Evolutionary conservation across 257 asterid genomes (phyloP).

Genomic region (Solanum appendiculatum): DNA sequence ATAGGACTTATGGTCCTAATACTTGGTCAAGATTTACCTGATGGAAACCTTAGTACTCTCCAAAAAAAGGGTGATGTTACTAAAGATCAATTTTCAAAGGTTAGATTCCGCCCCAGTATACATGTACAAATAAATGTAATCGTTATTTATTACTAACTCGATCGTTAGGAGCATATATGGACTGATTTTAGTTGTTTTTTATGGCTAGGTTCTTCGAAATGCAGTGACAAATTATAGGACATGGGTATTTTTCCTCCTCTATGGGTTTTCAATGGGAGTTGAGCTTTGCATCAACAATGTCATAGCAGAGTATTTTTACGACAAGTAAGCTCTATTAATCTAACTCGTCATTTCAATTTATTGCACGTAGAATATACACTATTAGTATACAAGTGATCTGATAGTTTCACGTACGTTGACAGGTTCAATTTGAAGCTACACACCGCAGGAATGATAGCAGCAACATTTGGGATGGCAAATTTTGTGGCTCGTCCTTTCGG

Average conservation of each 20-base stretch:
- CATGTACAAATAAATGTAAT: neutral
- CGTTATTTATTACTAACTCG: neutral
- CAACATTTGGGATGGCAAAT: constrained; percentile 39
- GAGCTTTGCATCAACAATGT: constrained; percentile 36
- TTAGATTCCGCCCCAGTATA: neutral
- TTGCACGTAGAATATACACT: neutral
- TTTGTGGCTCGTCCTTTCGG: constrained; percentile 32
- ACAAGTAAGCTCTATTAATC: constrained; percentile 13
- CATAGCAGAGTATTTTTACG: constrained; percentile 43
- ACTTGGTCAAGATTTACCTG: constrained; percentile 57
- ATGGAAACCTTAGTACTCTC: constrained; percentile 41
- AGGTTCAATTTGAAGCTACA: constrained; percentile 32
- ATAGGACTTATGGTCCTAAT: constrained; percentile 31
- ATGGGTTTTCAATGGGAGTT: constrained; percentile 45
- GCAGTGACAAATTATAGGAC: constrained; percentile 34
- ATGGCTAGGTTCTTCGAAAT: constrained; percentile 19
- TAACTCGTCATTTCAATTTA: neutral
- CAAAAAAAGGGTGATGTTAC: constrained; percentile 40
- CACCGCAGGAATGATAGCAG: constrained; percentile 34
- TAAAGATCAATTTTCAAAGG: constrained; percentile 39
- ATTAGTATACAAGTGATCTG: neutral
- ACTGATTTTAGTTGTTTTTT: neutral
- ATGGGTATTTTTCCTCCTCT: constrained; percentile 4
- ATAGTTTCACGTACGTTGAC: neutral
- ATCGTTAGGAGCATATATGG: neutral